phyloP scores from a whole-genome alignment of 257 asterid species.

The Nyctanthes arbortristis region DNA sequence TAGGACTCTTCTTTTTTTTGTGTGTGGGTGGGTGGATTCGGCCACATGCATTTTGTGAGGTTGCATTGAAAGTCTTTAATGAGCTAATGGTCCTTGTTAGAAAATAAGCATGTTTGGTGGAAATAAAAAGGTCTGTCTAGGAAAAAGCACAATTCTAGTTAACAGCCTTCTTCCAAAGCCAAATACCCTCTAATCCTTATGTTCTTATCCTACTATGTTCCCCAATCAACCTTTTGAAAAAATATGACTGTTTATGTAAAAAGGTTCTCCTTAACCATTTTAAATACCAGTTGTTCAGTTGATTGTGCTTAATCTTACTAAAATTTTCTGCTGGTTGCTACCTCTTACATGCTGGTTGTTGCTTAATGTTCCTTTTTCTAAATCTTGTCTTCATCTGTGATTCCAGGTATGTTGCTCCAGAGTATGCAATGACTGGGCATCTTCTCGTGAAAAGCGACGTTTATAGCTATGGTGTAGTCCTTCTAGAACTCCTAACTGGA shows the following conservation, averaged over 20 bases:
- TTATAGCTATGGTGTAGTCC: conserved; percentile 99
- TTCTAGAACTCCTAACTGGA: conserved; percentile 89
- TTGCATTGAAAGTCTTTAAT: too few species aligned
- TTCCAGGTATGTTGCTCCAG: conserved; percentile 90
- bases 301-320: too few species aligned
- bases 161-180: not conserved
- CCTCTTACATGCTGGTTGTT: not conserved
- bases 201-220: not conserved
- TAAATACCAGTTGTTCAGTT: too few species aligned
- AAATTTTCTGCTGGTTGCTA: too few species aligned
- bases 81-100: not conserved
- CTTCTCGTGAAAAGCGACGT: conserved; percentile 90
- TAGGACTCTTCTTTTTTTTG: not conserved
- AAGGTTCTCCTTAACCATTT: too few species aligned
- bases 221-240: not conserved
- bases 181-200: not conserved
- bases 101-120: not conserved
- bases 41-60: too few species aligned
- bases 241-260: too few species aligned
- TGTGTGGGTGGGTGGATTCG: too few species aligned
- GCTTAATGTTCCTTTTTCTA: not conserved
- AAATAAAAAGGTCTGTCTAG: not conserved
- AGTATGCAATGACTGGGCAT: conserved; percentile 96
- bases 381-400: conserved; percentile 8
- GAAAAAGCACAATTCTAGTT: not conserved